A percentile compares a stretch with the other conserved stretches of the same genome.
Conservation (phyloP, 1,284 basidiomycete species). For the Trametes versicolor region DNA sequence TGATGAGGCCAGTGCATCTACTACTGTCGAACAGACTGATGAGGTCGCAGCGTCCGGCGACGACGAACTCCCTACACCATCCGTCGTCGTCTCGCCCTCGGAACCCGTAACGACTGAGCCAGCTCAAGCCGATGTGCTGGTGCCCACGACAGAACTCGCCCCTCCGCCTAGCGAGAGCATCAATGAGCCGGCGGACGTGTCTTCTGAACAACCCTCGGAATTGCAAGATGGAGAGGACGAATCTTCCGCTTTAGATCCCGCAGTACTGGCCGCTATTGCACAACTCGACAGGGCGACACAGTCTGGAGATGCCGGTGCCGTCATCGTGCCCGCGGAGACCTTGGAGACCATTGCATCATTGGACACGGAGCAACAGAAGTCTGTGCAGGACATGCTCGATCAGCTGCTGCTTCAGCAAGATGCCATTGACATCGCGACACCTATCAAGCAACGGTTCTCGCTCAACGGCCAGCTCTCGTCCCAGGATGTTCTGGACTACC, state of each 20-base stretch:
- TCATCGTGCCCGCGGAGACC: conserved; percentile 24
- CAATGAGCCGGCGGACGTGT: background rate
- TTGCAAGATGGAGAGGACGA: background rate
- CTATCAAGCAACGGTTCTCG: conserved; percentile 34
- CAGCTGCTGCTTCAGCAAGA: conserved; percentile 32
- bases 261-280: conserved; percentile 27
- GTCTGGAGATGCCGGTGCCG: conserved; percentile 27
- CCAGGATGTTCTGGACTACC: conserved; percentile 25
- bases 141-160: background rate
- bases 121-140: background rate
- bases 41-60: conserved; percentile 1
- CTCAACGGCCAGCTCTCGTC: conserved; percentile 29
- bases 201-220: conserved; percentile 2
- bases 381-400: conserved; percentile 32
- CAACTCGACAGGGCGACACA: conserved; percentile 31
- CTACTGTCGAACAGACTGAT: conserved; percentile 12
- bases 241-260: conserved; percentile 17
- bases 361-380: conserved; percentile 25
- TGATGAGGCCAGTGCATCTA: conserved; percentile 5
- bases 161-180: background rate
- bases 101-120: conserved; percentile 7
- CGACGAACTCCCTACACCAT: conserved; percentile 9
- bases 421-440: conserved; percentile 32
- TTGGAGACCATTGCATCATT: conserved; percentile 19
- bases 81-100: conserved; percentile 21